Evolutionary conservation across 805 yeast species (phyloP), one percentile per base, ranked within the genome.

Genomic region (Metschnikowia peoriensis): DNA sequence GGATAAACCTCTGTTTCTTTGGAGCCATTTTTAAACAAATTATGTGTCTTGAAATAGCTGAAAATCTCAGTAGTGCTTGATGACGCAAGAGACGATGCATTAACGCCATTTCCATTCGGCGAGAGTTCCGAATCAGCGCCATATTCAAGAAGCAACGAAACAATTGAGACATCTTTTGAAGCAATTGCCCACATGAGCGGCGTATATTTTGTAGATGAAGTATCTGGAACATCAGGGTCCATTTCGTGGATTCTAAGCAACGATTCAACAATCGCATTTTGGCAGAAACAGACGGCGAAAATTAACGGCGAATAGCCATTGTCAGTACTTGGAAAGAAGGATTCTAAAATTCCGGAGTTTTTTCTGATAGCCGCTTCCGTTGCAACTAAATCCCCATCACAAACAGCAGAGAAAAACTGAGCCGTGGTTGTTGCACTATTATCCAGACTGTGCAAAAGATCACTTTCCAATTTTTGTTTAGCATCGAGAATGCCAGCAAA

Each of bases 171-270:
- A 49, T 82, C 81, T 49, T 83, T 79, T 58, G 85, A 75, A 59
- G 84, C 79, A 3, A 89, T 82, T 0, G 96, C 92, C 96, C 96
- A 89, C 94, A 88, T 89, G 43, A 88, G 67, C 10, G 97, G 89
- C 0, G 89, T 79, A 66, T 82, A 84, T 2, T 80, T 75, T 38
- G 58, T 55, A 27, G 80, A 64, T 22, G 81, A 50, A 1, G 75
- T 69, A 59, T 86, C 92, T 8, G 67, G 61, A 38, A 70, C 58
- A 59, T 84, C 84, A 7, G 81, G 75, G 59, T 81, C 82, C 6
- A 73, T 80, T 12, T 66, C 61, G 41, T 75, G 70, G 28, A 68
- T 66, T 22, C 73, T 58, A 17, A 85, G 64, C 1, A 83, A 62
- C 14, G 63, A 51, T 41, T 84, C 86, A 1, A 78, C 78, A 42